Base-by-base conservation (phyloP, 2,329 filamentous ascomycete genomes). In the Monosporascus sp. region DNA sequence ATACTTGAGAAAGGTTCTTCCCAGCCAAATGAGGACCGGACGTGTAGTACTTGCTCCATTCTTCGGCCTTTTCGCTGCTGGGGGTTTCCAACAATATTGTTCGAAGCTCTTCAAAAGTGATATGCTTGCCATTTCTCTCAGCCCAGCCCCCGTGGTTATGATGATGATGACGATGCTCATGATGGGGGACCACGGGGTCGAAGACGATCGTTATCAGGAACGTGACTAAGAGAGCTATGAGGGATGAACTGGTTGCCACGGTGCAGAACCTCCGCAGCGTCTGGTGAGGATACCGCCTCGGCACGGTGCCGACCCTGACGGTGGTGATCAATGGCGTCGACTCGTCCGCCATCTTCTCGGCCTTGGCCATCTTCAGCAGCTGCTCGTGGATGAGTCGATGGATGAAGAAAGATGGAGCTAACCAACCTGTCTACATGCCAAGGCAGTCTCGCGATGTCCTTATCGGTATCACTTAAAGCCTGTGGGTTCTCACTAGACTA, bases 41-140 rank as follows among this genome's bases (percentile, higher is more conserved):
- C 0, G 89, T 89, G 63, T 93, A 93, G 68, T 92, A 93, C 56
- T 75, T 76, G 68, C 84, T 89, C 88, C 88, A 92, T 70, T 90
- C 83, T 57, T 81, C 77, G 8, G 80, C 81, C 58, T 77, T 78
- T 47, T 79, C 71, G 31, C 76, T 73, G 52, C 76, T 78, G 5
- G 84, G 84, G 0, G 82, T 85, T 27, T 80, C 75, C 44, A 85
- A 71, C 38, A 87, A 66, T 31, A 87, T 80, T 6, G 70, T 61
- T 56, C 78, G 72, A n/a, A 87, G 72, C 59, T 84, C 72, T 37
- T 78, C 73, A 54, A 77, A 78, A 25, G 64, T 65, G 49, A 80
- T 53, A 43, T 61, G 65, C 52, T 62, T 53, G 31, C 31, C 31
- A 35, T 35, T 35, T 35, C 31, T 5, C 31, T 35, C 31, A 14